Base-by-base conservation (phyloP, 805 yeast species). In the Novakomyces olei region DNA sequence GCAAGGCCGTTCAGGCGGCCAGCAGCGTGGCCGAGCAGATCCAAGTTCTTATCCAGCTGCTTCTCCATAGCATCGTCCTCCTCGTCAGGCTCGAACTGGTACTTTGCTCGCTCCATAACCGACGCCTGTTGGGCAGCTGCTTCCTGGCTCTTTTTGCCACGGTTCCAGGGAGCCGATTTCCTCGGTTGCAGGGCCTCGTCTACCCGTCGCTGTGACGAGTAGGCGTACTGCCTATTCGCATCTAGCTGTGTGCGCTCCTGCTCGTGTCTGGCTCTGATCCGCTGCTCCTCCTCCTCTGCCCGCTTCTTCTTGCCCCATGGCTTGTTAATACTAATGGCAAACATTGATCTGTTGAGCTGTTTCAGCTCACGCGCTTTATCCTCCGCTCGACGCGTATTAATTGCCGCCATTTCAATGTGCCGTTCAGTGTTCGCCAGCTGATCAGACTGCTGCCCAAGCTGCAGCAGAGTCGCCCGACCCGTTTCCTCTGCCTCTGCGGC, bases 41-140 rank as follows among this genome's bases (percentile, higher is more conserved):
- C 83, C 51, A 85, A 58, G 46, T 88, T 88, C 40, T 65, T 56
- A 34, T 81, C 83, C 42, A 81, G 68, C 51, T 83, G 93, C 39
- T 73, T 67, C 48, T 85, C 96, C 67, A 80, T 67, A 42, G 72
- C 88, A 44, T 81, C 92, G 51, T 88, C 96, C 49, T 85, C 95
- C 32, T 71, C 70, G 52, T 85, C 95, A 31, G 75, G 76, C 47
- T 80, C 94, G 44, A 79, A 77, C 44, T 77, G 78, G 53, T 74
- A 81, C 41, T 69, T 57, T 36, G 67, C 57, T 2, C 91, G 75
- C 25, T 69, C 71, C 28, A 48, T 58, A 30, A 69, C 61, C 39
- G 62, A 53, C 40, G 57, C 51, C 34, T 69, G 68, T 32, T 67
- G 66, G 34, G 58, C 63, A 39, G 65, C 66, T 46, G 67, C 65